These are phyloP conservation scores for Polytrichum commune DNA, from an alignment of 225 moss, liverwort and hornwort genomes.

Conservation along the genomic window DNA sequence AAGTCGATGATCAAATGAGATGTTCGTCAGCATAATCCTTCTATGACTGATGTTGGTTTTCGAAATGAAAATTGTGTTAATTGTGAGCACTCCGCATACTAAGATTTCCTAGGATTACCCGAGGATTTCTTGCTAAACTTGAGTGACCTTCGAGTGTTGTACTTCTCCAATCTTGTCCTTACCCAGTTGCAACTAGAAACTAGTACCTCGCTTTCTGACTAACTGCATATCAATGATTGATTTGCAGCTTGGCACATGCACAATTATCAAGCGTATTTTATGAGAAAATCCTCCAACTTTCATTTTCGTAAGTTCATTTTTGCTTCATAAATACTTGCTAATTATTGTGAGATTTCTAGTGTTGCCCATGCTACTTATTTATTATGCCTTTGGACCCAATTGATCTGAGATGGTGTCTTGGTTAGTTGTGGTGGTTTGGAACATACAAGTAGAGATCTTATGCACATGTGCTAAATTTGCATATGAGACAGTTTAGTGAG, in stretches of 20 bases:
- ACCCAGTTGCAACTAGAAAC: background rate
- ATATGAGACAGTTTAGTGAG: no score
- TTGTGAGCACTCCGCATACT: no score
- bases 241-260: slow-evolving; percentile 87
- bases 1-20: no score
- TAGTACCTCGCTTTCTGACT: background rate
- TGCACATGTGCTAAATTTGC: background rate
- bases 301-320: slow-evolving; percentile 38
- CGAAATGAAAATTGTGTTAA: no score
- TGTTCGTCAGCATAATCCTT: no score
- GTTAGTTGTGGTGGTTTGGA: background rate
- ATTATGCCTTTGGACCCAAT: background rate
- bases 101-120: no score
- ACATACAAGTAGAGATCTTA: background rate
- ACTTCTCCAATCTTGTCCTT: background rate
- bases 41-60: no score
- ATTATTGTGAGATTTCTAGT: no score
- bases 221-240: background rate
- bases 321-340: background rate
- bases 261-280: slow-evolving; percentile 90
- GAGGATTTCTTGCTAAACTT: no score
- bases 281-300: slow-evolving; percentile 72
- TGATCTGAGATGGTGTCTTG: background rate
- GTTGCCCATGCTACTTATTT: no score
- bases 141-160: no score